phyloP scores from a whole-genome alignment of 768 basidiomycete genomes.

The Cyathus striatus region DNA sequence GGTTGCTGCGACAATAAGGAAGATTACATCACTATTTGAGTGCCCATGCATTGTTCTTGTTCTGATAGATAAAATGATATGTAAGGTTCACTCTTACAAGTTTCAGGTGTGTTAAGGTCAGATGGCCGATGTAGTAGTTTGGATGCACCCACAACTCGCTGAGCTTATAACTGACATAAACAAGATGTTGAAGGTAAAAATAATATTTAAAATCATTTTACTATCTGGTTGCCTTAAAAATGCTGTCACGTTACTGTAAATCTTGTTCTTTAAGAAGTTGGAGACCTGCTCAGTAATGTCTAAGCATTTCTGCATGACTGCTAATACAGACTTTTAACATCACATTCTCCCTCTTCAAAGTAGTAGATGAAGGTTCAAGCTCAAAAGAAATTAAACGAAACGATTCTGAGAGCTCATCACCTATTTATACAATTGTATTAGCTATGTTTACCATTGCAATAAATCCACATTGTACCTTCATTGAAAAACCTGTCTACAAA shows the following conservation, averaged over 20 bases:
- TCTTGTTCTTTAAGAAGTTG: slow-evolving; percentile 77
- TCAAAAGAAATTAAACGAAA: slow-evolving; percentile 72
- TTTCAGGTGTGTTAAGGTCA: too few species aligned
- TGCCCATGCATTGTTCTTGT: too few species aligned
- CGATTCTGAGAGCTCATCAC: slow-evolving; percentile 72
- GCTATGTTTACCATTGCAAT: slow-evolving; percentile 46
- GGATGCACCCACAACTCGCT: slow-evolving; percentile 74
- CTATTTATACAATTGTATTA: slow-evolving; percentile 56
- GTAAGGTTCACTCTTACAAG: too few species aligned
- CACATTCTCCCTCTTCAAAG: slow-evolving; percentile 63
- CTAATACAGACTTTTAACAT: slow-evolving; percentile 57
- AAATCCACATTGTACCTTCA: neutral
- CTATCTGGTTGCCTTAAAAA: slow-evolving; percentile 68
- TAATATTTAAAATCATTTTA: slow-evolving; percentile 11
- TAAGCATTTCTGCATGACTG: slow-evolving; percentile 51
- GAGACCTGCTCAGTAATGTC: slow-evolving; percentile 57
- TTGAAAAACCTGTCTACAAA: neutral
- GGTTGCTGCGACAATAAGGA: too few species aligned
- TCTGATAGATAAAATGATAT: too few species aligned
- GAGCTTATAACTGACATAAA: slow-evolving; percentile 47
- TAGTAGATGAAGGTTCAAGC: slow-evolving; percentile 40
- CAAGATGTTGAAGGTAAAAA: neutral
- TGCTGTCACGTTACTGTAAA: slow-evolving; percentile 73
- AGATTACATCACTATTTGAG: too few species aligned
- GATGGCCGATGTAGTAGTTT: too few species aligned